phyloP scores from a whole-genome alignment of 805 yeast species.

The Teunomyces funiuensis region DNA sequence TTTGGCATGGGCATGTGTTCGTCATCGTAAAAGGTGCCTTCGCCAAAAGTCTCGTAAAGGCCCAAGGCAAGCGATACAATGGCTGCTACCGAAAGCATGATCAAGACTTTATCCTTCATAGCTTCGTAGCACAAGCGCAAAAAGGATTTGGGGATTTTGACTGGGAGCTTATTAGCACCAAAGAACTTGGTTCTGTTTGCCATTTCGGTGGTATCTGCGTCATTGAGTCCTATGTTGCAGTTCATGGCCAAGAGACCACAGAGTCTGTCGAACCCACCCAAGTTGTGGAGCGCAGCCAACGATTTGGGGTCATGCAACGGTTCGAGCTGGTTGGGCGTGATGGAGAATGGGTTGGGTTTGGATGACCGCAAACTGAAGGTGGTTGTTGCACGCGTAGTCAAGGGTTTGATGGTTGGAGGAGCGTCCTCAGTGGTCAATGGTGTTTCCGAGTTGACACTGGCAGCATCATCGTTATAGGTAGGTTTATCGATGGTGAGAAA shows the following conservation, averaged over 20 bases:
- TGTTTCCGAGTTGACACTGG: conserved; percentile 15
- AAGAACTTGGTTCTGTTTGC: conserved; percentile 45
- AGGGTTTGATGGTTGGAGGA: conserved; percentile 2
- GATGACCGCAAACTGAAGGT: not conserved
- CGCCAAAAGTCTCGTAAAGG: conserved; percentile 87
- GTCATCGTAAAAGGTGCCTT: conserved; percentile 71
- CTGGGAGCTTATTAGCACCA: conserved; percentile 75
- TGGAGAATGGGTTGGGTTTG: not conserved
- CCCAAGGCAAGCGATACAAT: conserved; percentile 87
- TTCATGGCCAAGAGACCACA: conserved; percentile 37
- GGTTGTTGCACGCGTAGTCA: not conserved
- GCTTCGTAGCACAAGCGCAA: conserved; percentile 74
- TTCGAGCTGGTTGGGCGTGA: conserved; percentile 34
- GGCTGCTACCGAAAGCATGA: conserved; percentile 83
- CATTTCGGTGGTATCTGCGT: conserved; percentile 29
- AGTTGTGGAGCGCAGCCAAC: conserved; percentile 35
- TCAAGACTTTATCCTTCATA: conserved; percentile 85
- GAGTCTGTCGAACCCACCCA: conserved; percentile 47
- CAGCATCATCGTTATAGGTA: conserved; percentile 8
- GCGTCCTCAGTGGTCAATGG: conserved; percentile 9
- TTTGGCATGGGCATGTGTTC: conserved; percentile 76
- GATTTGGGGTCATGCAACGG: conserved; percentile 66
- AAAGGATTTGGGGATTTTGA: conserved; percentile 66
- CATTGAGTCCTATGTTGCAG: conserved; percentile 41
- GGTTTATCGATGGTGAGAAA: not conserved